Evolutionary conservation across 2,329 filamentous ascomycete genomes (phyloP).

Genomic region (Dryadomyces sulphureus): DNA sequence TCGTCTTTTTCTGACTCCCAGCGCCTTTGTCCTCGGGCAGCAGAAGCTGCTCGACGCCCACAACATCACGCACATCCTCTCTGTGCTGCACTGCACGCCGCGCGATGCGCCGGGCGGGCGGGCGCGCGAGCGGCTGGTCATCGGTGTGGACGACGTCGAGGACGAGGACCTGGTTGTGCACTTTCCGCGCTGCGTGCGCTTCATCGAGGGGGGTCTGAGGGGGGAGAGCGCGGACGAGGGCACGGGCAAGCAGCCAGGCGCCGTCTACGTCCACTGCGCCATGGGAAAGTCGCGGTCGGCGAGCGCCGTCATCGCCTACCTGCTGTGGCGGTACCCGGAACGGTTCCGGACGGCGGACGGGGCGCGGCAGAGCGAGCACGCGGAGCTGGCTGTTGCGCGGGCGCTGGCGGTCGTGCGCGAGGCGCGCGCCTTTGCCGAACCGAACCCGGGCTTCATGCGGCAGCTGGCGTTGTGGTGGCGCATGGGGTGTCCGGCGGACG

Average conservation of each 20-base stretch:
- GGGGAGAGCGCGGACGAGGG: constrained; percentile 9
- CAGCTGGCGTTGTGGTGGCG: constrained; percentile 78
- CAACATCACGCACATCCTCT: constrained; percentile 83
- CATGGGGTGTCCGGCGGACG: constrained; percentile 61
- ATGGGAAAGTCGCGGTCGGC: constrained; percentile 95
- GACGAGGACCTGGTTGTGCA: constrained; percentile 76
- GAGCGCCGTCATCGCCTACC: constrained; percentile 68
- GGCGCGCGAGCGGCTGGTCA: constrained; percentile 22
- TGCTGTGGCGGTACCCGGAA: constrained; percentile 53
- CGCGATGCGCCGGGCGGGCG: constrained; percentile 20
- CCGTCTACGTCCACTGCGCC: constrained; percentile 56
- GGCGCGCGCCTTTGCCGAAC: constrained; percentile 65
- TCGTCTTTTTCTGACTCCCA: constrained; percentile 21
- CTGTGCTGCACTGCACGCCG: constrained; percentile 43
- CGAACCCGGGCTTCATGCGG: constrained; percentile 81
- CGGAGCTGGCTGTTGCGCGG: constrained; percentile 31
- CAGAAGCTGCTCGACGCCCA: constrained; percentile 49
- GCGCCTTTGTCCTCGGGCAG: constrained; percentile 65
- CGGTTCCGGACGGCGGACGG: constrained; percentile 23
- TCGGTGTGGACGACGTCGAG: constrained; percentile 82
- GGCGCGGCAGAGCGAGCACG: constrained; percentile 14
- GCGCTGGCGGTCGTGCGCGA: constrained; percentile 58
- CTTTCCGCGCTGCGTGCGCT: constrained; percentile 62
- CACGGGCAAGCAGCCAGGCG: constrained; percentile 15
- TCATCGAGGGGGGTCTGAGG: constrained; percentile 63